Percentiles rank a stretch among this genome's conserved stretches.
Evolutionary conservation across 108 stramenopile genomes (phyloP).

Genomic region (Nitzschia inconspicua): DNA sequence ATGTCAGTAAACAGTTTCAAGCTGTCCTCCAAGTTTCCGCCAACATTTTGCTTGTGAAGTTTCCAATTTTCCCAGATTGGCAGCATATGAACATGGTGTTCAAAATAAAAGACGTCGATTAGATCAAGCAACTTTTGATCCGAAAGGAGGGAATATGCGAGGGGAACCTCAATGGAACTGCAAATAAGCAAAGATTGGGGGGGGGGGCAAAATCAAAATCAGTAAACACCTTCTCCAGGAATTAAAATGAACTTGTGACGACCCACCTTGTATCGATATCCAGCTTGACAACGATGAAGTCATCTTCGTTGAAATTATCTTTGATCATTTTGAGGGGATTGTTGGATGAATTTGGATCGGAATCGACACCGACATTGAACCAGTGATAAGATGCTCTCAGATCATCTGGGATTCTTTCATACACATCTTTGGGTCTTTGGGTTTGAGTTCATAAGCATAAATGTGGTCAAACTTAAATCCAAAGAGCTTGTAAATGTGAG

Average conservation of each 20-base stretch:
- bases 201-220: too few species aligned
- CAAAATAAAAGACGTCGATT: constrained; percentile 79
- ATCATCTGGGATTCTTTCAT: constrained; percentile 9
- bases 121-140: constrained; percentile 14
- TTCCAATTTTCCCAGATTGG: constrained; percentile 41
- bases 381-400: constrained; percentile 47
- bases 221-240: too few species aligned
- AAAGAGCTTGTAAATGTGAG: constrained; percentile 41
- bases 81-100: constrained; percentile 52
- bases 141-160: constrained; percentile 38
- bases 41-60: constrained; percentile 17
- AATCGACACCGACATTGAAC: constrained; percentile 50
- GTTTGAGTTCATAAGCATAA: constrained; percentile 50
- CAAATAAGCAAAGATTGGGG: too few species aligned
- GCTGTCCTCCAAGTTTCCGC: constrained; percentile 40
- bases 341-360: constrained; percentile 9
- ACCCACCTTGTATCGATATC: constrained; percentile 54
- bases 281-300: constrained; percentile 65
- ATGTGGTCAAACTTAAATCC: constrained; percentile 73
- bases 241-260: too few species aligned
- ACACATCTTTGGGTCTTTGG: constrained; percentile 27
- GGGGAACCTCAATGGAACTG: constrained; percentile 39
- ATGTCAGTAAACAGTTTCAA: constrained; percentile 37
- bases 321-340: constrained; percentile 54
- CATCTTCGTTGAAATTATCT: constrained; percentile 34